A percentile compares a stretch with the other conserved stretches of the same genome.
These are phyloP conservation scores for Colletotrichum sp. DNA, from an alignment of 2,329 filamentous ascomycete genomes.

Conservation along the genomic window DNA sequence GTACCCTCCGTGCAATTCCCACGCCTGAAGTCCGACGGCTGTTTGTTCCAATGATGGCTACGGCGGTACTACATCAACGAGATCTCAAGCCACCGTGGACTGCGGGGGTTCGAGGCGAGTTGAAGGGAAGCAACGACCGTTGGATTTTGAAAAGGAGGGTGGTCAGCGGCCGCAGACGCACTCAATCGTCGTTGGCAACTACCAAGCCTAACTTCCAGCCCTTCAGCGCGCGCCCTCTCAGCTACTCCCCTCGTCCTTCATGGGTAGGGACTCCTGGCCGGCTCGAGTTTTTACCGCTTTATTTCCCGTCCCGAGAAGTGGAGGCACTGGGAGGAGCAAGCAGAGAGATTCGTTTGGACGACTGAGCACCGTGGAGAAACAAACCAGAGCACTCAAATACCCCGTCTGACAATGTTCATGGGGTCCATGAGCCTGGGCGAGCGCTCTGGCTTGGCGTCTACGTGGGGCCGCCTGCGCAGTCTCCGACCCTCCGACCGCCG, in stretches of 20 bases:
- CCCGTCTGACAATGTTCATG: background rate
- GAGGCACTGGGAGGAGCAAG: background rate
- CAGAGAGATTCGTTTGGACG: background rate
- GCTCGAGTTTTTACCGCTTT: constrained; percentile 1
- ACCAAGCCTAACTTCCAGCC: constrained; percentile 3
- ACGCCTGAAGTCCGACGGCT: background rate
- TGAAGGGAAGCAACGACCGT: background rate
- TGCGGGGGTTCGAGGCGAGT: background rate
- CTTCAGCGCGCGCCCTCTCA: constrained; percentile 4
- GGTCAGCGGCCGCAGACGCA: constrained; percentile 10
- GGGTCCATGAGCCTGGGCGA: background rate
- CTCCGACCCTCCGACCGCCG: background rate
- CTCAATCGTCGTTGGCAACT: background rate
- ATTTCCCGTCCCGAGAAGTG: background rate
- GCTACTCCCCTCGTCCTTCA: background rate
- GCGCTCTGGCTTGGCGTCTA: background rate
- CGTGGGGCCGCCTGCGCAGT: constrained; percentile 12
- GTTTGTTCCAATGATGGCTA: background rate
- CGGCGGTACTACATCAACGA: background rate
- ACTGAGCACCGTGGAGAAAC: background rate
- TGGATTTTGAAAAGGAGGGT: background rate
- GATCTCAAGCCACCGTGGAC: background rate
- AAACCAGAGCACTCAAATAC: background rate
- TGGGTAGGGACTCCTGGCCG: background rate
- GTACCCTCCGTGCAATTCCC: background rate